These are phyloP conservation scores for Toxoplasma gondii DNA, from an alignment of 169 alveolate genomes.

Conservation along the genomic window DNA sequence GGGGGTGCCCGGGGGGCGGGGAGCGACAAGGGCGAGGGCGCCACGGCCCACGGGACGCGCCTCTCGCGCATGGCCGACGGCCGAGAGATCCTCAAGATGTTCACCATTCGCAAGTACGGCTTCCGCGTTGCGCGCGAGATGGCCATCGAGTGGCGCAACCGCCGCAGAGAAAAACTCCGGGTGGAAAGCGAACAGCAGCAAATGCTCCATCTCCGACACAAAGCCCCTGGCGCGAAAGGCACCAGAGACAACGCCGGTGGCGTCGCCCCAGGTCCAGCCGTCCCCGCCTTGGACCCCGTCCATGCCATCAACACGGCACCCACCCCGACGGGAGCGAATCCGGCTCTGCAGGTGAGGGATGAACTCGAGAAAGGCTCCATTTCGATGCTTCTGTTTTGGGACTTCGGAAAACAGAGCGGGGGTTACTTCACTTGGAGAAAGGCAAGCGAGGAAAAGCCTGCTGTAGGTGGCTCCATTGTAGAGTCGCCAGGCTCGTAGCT, in stretches of 20 bases:
- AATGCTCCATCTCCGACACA: background rate
- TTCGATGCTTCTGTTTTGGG: no score
- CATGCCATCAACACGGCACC: background rate
- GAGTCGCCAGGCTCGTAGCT: no score
- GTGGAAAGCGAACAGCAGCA: constrained; percentile 6
- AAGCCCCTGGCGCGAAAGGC: background rate
- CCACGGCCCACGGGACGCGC: background rate
- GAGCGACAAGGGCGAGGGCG: background rate
- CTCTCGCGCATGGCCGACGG: constrained; percentile 3
- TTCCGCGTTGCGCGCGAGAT: constrained; percentile 57
- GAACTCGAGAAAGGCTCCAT: no score
- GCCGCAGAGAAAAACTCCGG: constrained; percentile 10
- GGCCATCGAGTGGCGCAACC: constrained; percentile 62
- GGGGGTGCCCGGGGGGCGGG: background rate
- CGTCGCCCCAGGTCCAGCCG: background rate
- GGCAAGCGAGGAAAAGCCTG: no score
- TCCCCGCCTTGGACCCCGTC: background rate
- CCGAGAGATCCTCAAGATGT: constrained; percentile 37
- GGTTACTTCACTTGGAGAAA: no score
- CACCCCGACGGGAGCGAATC: no score
- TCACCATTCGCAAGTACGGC: constrained; percentile 54
- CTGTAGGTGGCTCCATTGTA: no score
- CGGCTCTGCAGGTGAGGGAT: no score
- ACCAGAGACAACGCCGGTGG: background rate
- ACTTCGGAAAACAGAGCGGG: no score